Evolutionary conservation across 495 filamentous ascomycete species (phyloP).

Genomic region (Penicillium daleae): DNA sequence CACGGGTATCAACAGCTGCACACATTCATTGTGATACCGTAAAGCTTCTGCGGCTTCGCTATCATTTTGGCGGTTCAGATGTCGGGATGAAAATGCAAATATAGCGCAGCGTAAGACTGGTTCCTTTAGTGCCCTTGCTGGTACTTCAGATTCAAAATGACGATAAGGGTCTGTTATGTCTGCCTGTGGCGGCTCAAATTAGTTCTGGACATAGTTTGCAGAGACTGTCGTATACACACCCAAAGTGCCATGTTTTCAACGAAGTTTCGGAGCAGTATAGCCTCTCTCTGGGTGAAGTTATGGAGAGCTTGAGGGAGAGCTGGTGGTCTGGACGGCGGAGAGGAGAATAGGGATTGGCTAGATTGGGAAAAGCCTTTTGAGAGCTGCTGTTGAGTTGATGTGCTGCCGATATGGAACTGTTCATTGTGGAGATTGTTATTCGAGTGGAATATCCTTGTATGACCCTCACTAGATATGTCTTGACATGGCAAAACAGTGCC

Average conservation of each 20-base stretch:
- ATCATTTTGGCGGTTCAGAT: slow-evolving; percentile 27
- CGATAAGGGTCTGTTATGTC: slow-evolving; percentile 38
- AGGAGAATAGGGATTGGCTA: slow-evolving; percentile 7
- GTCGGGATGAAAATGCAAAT: slow-evolving; percentile 37
- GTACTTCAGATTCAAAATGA: slow-evolving; percentile 34
- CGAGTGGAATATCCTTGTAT: neutral
- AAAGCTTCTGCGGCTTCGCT: slow-evolving; percentile 29
- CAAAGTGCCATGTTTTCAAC: slow-evolving; percentile 41
- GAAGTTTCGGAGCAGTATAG: slow-evolving; percentile 33
- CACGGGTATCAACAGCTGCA: slow-evolving; percentile 32
- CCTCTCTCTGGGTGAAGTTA: slow-evolving; percentile 27
- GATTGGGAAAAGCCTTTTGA: slow-evolving; percentile 13
- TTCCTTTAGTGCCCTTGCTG: slow-evolving; percentile 29
- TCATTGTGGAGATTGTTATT: neutral
- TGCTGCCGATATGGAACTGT: neutral
- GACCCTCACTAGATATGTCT: neutral
- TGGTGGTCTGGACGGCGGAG: slow-evolving; percentile 1
- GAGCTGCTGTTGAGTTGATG: neutral
- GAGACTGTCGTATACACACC: slow-evolving; percentile 17
- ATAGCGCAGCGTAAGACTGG: slow-evolving; percentile 33
- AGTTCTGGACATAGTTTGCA: neutral
- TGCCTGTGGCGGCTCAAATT: slow-evolving; percentile 16
- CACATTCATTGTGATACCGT: slow-evolving; percentile 34
- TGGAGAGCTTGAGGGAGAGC: slow-evolving; percentile 7
- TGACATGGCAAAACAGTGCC: neutral